Conservation (phyloP, 2,329 filamentous ascomycete species). For the Pseudopithomyces chartarum region DNA sequence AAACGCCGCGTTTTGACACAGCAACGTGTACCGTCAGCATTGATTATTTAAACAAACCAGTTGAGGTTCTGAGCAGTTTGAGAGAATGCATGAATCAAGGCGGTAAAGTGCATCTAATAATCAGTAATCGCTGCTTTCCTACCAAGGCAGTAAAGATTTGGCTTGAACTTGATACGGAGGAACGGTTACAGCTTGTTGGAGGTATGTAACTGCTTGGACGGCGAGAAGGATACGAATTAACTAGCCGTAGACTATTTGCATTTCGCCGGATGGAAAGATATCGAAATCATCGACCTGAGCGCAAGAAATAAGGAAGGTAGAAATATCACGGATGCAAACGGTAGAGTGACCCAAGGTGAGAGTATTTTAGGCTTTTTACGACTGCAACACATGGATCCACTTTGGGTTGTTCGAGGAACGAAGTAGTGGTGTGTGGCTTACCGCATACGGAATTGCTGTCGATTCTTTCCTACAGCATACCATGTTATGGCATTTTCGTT, state of each 20-base stretch:
- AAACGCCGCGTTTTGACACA: constrained; percentile 44
- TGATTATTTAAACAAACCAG: constrained; percentile 56
- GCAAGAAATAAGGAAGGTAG: constrained; percentile 39
- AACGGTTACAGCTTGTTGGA: constrained; percentile 56
- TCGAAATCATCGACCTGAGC: constrained; percentile 59
- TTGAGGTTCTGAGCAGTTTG: constrained; percentile 52
- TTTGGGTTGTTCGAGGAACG: constrained; percentile 35
- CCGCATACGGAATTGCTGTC: no score
- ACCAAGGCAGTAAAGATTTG: constrained; percentile 58
- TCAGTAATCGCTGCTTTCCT: constrained; percentile 60
- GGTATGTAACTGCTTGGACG: constrained; percentile 21
- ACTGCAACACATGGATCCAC: constrained; percentile 28
- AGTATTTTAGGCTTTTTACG: constrained; percentile 2
- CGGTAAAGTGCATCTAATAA: constrained; percentile 55
- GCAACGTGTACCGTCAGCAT: constrained; percentile 58
- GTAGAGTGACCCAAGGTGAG: constrained; percentile 17
- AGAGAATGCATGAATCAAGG: constrained; percentile 46
- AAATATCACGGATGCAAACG: constrained; percentile 28
- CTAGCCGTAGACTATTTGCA: constrained; percentile 50
- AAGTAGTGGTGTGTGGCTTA: constrained; percentile 6
- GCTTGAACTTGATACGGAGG: constrained; percentile 52
- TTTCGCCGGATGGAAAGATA: constrained; percentile 57
- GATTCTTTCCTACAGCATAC: no score
- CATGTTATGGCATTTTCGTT: no score
- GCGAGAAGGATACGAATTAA: background rate